Evolutionary conservation across 495 filamentous ascomycete species (phyloP).

Genomic region (Lepidopterella palustris): DNA sequence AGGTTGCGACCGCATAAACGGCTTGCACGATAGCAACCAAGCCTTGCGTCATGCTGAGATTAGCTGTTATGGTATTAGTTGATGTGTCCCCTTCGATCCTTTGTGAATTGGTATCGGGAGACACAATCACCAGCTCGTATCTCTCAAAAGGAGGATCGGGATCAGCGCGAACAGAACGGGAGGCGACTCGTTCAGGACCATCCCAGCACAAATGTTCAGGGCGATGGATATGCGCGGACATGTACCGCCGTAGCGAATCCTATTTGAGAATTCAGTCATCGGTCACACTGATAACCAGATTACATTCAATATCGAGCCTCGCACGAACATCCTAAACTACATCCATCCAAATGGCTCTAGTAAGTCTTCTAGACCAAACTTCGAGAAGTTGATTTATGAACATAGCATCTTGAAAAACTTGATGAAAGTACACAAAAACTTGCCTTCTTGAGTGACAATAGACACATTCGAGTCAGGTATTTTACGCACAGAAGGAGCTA

Average conservation of each 20-base stretch:
- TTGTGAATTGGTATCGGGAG: slow-evolving; percentile 1
- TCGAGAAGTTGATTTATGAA: no score
- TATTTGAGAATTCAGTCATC: neutral
- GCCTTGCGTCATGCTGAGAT: neutral
- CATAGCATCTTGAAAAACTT: no score
- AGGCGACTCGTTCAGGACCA: slow-evolving; percentile 6
- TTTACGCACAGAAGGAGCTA: neutral
- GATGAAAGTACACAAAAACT: no score
- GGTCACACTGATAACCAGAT: no score
- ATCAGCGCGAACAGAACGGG: neutral
- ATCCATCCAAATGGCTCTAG: no score
- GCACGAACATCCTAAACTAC: no score
- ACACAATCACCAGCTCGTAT: slow-evolving; percentile 1
- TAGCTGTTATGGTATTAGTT: neutral
- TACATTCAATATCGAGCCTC: no score
- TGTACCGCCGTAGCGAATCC: neutral
- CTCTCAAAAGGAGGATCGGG: neutral
- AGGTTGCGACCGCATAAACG: slow-evolving; percentile 4
- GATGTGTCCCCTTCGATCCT: neutral
- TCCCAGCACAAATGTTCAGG: slow-evolving; percentile 11
- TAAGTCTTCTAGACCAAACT: no score
- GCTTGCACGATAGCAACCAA: slow-evolving; percentile 8
- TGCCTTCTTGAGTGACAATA: neutral
- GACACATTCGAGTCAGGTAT: neutral
- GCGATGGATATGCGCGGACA: slow-evolving; percentile 1